phyloP scores from a whole-genome alignment of 2,329 filamentous ascomycete species.

The Geosmithia putterillii region DNA sequence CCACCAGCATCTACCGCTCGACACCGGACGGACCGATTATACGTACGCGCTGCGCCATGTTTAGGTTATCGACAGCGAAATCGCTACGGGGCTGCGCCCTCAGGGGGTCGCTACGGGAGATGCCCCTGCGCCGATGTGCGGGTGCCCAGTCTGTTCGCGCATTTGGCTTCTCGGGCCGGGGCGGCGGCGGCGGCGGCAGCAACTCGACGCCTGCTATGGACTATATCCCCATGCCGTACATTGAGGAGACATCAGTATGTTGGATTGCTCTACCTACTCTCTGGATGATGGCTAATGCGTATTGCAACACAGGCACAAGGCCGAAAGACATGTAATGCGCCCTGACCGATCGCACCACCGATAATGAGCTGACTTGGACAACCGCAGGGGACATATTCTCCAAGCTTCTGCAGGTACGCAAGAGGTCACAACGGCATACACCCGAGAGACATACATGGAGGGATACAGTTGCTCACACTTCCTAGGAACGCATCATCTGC shows the following conservation, averaged over 20 bases:
- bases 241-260: slow-evolving; percentile 31
- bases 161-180: slow-evolving; percentile 27
- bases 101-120: slow-evolving; percentile 21
- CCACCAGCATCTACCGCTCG: no score
- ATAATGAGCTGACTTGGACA: not conserved
- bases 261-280: not conserved
- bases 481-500: slow-evolving; percentile 81
- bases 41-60: slow-evolving; percentile 10
- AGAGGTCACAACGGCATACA: no score
- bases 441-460: no score
- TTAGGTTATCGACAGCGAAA: slow-evolving; percentile 14
- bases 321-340: slow-evolving; percentile 55
- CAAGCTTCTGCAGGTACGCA: slow-evolving; percentile 57
- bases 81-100: no score
- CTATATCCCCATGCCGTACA: slow-evolving; percentile 45
- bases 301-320: slow-evolving; percentile 49
- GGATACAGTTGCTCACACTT: slow-evolving; percentile 6
- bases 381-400: slow-evolving; percentile 70
- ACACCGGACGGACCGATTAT: no score
- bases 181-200: slow-evolving; percentile 1
- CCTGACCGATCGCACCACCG: slow-evolving; percentile 5
- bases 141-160: slow-evolving; percentile 14
- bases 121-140: slow-evolving; percentile 14
- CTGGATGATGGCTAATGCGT: slow-evolving; percentile 7
- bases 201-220: slow-evolving; percentile 16